Conservation (phyloP, 306 rosid species). For the Coriaria nepalensis region DNA sequence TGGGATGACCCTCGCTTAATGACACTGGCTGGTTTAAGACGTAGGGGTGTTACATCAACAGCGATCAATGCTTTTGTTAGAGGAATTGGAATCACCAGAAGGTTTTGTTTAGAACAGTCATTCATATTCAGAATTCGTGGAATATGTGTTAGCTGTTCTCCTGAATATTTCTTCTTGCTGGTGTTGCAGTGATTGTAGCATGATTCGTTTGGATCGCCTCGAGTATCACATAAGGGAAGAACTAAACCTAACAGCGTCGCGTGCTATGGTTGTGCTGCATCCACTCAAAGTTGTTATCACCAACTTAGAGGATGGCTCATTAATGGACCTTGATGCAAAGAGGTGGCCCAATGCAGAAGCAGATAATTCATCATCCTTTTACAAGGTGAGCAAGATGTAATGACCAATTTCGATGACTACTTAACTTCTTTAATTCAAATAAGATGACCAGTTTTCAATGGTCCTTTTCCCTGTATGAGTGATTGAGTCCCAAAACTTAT, state of each 20-base stretch:
- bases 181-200: slow-evolving; percentile 68
- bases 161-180: slow-evolving; percentile 2
- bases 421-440: too few species aligned
- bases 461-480: too few species aligned
- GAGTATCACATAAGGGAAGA: slow-evolving; percentile 94
- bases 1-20: slow-evolving; percentile 99
- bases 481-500: too few species aligned
- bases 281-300: slow-evolving; percentile 93
- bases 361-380: slow-evolving; percentile 57
- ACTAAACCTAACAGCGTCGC: slow-evolving; percentile 61
- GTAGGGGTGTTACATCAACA: slow-evolving; percentile 73
- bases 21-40: slow-evolving; percentile 88
- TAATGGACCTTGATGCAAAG: slow-evolving; percentile 66
- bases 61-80: slow-evolving; percentile 88
- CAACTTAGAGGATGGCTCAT: slow-evolving; percentile 59
- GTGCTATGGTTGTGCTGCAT: slow-evolving; percentile 73
- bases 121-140: neutral
- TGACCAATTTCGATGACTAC: too few species aligned
- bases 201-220: slow-evolving; percentile 74
- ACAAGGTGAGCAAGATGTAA: too few species aligned
- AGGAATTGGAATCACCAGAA: slow-evolving; percentile 97
- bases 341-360: slow-evolving; percentile 82
- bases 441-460: too few species aligned
- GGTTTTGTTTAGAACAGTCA: slow-evolving; percentile 26
- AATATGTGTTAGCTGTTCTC: slow-evolving; percentile 6